Percentiles rank a stretch among this genome's conserved stretches.
These are phyloP conservation scores for Tetrapisispora arboricola DNA, from an alignment of 805 yeast genomes.

Conservation along the genomic window DNA sequence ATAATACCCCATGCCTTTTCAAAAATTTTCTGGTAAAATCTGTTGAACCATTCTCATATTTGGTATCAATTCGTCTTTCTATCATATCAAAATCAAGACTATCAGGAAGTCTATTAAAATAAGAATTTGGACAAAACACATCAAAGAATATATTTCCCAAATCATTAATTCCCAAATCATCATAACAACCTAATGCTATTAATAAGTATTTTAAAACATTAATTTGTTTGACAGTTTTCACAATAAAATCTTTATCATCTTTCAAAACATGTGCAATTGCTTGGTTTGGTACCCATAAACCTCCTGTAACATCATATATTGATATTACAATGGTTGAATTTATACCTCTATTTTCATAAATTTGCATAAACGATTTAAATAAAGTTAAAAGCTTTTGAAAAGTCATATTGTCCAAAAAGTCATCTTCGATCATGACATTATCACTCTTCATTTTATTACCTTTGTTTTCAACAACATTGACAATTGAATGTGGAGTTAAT, in stretches of 20 bases:
- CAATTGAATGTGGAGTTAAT: constrained; percentile 3
- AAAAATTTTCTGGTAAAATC: constrained; percentile 43
- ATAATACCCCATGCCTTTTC: constrained; percentile 72
- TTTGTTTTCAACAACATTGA: neutral
- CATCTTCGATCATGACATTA: neutral
- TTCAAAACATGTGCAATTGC: constrained; percentile 47
- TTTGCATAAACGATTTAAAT: neutral
- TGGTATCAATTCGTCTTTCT: no score
- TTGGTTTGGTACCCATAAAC: constrained; percentile 56
- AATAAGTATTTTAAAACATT: constrained; percentile 80
- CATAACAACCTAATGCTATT: constrained; percentile 71
- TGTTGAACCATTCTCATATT: neutral
- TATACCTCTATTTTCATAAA: neutral
- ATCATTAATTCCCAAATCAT: constrained; percentile 75
- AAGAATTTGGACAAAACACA: constrained; percentile 65
- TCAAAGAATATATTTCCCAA: constrained; percentile 77
- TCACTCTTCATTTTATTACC: no score
- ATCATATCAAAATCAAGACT: no score
- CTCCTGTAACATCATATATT: constrained; percentile 61
- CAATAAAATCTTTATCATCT: constrained; percentile 41
- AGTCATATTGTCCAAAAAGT: neutral
- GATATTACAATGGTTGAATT: constrained; percentile 28
- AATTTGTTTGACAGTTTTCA: constrained; percentile 59
- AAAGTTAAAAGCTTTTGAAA: constrained; percentile 1
- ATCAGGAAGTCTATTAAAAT: constrained; percentile 12